Evolutionary conservation across 441 rosid genomes (phyloP).

Genomic region (Eugenia klotzschiana): DNA sequence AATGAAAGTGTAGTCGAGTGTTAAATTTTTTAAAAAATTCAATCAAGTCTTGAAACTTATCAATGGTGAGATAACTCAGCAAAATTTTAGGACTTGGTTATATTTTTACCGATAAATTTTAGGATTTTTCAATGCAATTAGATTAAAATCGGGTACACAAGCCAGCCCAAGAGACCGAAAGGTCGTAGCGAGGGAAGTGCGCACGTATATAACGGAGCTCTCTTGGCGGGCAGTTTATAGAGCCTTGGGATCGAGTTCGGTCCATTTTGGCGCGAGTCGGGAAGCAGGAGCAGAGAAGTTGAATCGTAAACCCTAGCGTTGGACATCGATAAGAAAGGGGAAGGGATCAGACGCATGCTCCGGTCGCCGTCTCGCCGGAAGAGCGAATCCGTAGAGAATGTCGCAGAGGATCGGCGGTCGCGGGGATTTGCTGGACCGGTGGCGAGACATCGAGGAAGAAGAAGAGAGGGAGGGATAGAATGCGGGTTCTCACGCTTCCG

Average conservation of each 20-base stretch:
- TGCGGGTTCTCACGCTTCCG: background rate
- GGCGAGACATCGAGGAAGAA: constrained; percentile 78
- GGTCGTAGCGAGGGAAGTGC: background rate
- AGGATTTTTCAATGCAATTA: too few relatives aligned
- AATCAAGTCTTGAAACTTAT: too few relatives aligned
- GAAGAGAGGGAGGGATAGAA: constrained; percentile 25
- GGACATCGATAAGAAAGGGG: background rate
- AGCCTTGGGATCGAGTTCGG: background rate
- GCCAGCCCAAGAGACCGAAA: too few relatives aligned
- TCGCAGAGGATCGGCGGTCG: background rate
- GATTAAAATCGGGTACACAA: too few relatives aligned
- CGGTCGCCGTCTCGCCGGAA: background rate
- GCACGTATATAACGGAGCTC: background rate
- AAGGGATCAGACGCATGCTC: background rate
- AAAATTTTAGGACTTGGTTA: too few relatives aligned
- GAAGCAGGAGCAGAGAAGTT: background rate
- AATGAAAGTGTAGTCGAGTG: too few relatives aligned
- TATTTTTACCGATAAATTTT: too few relatives aligned
- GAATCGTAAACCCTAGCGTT: background rate
- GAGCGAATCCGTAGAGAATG: background rate
- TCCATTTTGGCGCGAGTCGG: background rate
- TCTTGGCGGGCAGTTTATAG: background rate
- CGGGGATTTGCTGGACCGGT: constrained; percentile 42
- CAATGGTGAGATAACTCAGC: too few relatives aligned
- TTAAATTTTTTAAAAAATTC: too few relatives aligned